Evolutionary conservation across 768 basidiomycete genomes (phyloP).

Genomic region (Mycena polygramma): DNA sequence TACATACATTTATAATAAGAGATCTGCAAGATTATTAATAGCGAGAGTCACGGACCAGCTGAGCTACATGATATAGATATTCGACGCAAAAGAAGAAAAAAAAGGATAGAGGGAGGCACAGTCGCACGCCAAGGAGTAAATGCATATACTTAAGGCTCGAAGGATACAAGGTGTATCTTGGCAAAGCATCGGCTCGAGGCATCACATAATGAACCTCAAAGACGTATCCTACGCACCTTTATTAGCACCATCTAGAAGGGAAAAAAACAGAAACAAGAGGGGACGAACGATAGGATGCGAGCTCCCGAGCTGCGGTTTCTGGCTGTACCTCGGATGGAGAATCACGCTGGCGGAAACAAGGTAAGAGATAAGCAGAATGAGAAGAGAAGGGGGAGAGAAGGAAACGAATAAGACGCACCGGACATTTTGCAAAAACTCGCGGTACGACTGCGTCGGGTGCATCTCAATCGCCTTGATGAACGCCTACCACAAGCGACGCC

Average conservation of each 20-base stretch:
- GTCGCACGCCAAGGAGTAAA: too few species aligned
- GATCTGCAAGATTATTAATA: too few species aligned
- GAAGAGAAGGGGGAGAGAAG: background rate
- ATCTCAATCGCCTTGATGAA: slow-evolving; percentile 64
- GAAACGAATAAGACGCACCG: slow-evolving; percentile 63
- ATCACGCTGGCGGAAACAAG: slow-evolving; percentile 56
- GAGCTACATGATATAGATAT: too few species aligned
- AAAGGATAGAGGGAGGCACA: too few species aligned
- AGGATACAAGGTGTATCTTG: too few species aligned
- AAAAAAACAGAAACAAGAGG: background rate
- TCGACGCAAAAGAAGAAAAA: too few species aligned
- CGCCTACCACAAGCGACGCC: slow-evolving; percentile 66
- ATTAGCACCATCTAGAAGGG: background rate
- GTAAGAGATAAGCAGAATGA: background rate
- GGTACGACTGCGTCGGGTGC: slow-evolving; percentile 74
- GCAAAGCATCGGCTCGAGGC: too few species aligned
- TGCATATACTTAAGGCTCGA: too few species aligned
- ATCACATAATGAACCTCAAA: slow-evolving; percentile 24
- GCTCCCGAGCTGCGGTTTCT: slow-evolving; percentile 81
- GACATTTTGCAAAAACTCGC: slow-evolving; percentile 69
- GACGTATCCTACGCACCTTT: slow-evolving; percentile 24
- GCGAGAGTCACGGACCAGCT: too few species aligned
- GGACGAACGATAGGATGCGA: slow-evolving; percentile 70
- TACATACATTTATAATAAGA: too few species aligned
- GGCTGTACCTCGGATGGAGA: slow-evolving; percentile 70